Evolutionary conservation across 2,329 filamentous ascomycete species (phyloP), one percentile per base, ranked within the genome.

Genomic region (Drechslerella stenobrocha): DNA sequence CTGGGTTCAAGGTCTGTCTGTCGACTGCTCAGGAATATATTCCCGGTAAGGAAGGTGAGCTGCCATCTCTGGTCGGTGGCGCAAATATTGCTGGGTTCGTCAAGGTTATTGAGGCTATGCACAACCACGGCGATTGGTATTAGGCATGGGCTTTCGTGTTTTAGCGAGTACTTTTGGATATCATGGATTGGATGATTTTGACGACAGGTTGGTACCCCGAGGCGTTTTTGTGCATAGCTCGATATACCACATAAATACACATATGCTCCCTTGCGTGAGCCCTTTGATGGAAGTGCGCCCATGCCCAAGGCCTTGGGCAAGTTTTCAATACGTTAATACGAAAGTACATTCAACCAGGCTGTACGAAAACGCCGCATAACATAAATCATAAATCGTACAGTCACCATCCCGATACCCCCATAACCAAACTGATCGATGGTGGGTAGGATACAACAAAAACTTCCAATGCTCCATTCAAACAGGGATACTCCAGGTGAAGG

Each of bases 1-100:
- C 84, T 72, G 92, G 89, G 77, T 98, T 97, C 81, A 82, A 88
- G 77, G 90, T 90, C 79, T 93, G 90, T 73, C 81, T 97, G 52
- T 81, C 87, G 77, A 96, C 91, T 1, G 90, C 92, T 70, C 87
- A 91, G 83, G 85, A 90, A 80, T 97, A 93, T 78, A 87, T 93
- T 73, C 82, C 84, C 71, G 81, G 85, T 57, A 81, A 81, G 72
- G 90, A 95, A 76, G 90, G 87, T 74, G 88, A 92, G 80, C 85
- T 93, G 74, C 93, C 93, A 73, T 90, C 86, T 73, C 81, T 97
- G 76, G 90, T 97, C 37, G 90, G 90, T 65, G 93, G 93, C 74
- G 89, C 87, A 81, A 97, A 97, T 81, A 96, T 98, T 80, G 93
- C 93, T 69, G 93, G 93, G 64, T 97, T 96, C 81, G 87, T 88